phyloP scores from a whole-genome alignment of 805 yeast genomes.

The Lachancea mirantina region DNA sequence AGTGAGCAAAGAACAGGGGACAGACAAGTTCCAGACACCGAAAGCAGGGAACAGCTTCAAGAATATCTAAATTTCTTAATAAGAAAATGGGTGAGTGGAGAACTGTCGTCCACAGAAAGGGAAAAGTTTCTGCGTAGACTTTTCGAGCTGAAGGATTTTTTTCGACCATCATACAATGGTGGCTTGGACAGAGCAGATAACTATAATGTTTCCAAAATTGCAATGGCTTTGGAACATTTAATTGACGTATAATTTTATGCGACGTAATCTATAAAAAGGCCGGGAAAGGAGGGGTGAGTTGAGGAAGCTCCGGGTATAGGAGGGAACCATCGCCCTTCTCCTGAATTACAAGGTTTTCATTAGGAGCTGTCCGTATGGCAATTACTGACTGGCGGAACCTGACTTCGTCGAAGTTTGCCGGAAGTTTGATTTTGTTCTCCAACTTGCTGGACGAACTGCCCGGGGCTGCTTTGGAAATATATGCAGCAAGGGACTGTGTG shows the following conservation, averaged over 20 bases:
- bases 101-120: slow-evolving; percentile 4
- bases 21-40: neutral
- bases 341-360: too few species aligned
- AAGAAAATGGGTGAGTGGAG: slow-evolving; percentile 5
- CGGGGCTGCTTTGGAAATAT: slow-evolving; percentile 18
- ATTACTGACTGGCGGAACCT: slow-evolving; percentile 24
- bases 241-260: neutral
- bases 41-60: slow-evolving; percentile 6
- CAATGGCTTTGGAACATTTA: neutral
- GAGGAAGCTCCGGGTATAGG: slow-evolving; percentile 27
- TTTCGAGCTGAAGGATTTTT: slow-evolving; percentile 5
- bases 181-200: slow-evolving; percentile 1
- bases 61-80: slow-evolving; percentile 5
- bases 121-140: slow-evolving; percentile 4
- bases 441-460: slow-evolving; percentile 2
- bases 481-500: slow-evolving; percentile 22
- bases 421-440: slow-evolving; percentile 12
- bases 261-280: slow-evolving; percentile 1
- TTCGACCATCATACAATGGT: slow-evolving; percentile 6
- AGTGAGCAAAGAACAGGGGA: slow-evolving; percentile 1
- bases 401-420: slow-evolving; percentile 23
- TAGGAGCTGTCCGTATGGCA: too few species aligned
- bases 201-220: neutral
- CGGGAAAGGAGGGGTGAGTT: slow-evolving; percentile 6
- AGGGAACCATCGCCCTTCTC: slow-evolving; percentile 3